A percentile compares a stretch with the other conserved stretches of the same genome.
Conservation (phyloP, 1,139 yeast species). For the Geotrichum fermentans region DNA sequence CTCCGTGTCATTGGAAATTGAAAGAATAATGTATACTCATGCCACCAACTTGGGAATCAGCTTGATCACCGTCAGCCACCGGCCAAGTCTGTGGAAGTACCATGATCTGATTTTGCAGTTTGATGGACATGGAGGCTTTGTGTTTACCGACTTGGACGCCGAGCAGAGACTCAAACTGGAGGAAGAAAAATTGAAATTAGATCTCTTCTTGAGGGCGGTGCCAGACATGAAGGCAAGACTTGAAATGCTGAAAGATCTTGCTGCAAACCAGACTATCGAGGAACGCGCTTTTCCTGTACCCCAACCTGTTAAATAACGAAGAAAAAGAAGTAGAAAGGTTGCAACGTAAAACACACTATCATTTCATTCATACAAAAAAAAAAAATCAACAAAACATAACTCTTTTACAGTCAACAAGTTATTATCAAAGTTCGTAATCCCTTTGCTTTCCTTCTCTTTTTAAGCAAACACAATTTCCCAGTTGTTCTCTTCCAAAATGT, state of each 20-base stretch:
- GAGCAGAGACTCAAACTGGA: constrained; percentile 62
- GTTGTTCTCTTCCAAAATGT: constrained; percentile 31
- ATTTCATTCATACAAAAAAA: constrained; percentile 2
- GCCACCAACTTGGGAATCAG: constrained; percentile 81
- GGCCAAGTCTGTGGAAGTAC: constrained; percentile 90
- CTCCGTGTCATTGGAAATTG: constrained; percentile 87
- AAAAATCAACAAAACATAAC: not conserved
- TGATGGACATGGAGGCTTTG: constrained; percentile 76
- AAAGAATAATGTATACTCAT: constrained; percentile 79
- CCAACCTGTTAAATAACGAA: not conserved
- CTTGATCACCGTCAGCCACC: constrained; percentile 82
- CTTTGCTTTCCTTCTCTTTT: not conserved
- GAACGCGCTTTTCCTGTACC: not conserved
- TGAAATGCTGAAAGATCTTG: constrained; percentile 31
- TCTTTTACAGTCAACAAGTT: not conserved
- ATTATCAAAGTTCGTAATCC: not conserved
- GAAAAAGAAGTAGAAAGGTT: not conserved
- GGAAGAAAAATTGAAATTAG: constrained; percentile 63
- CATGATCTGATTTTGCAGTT: constrained; percentile 78
- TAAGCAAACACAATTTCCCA: constrained; percentile 32
- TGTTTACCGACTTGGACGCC: constrained; percentile 65
- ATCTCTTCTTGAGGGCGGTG: constrained; percentile 60
- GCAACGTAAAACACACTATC: not conserved
- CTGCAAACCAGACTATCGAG: not conserved
- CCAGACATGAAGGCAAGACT: constrained; percentile 62